Conservation (phyloP, 257 asterid species). For the Fraxinus excelsior region DNA sequence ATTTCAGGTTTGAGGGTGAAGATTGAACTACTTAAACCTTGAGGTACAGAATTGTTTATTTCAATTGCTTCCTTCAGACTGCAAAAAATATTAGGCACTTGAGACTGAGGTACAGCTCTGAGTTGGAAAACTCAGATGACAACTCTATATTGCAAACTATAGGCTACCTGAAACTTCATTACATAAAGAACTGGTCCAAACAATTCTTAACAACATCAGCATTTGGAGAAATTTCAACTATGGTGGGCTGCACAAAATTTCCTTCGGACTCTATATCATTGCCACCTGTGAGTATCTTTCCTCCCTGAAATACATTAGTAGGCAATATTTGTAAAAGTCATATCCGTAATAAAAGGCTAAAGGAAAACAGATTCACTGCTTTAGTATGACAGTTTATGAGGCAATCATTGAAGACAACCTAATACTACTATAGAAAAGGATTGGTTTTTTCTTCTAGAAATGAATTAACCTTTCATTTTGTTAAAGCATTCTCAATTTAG, state of each 20-base stretch:
- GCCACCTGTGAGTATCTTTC: slow-evolving; percentile 82
- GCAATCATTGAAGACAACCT: not conserved
- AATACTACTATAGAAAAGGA: not conserved
- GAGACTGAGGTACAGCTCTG: slow-evolving; percentile 12
- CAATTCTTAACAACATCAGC: slow-evolving; percentile 83
- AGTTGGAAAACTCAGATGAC: slow-evolving; percentile 6
- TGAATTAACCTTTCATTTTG: not conserved
- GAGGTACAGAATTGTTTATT: slow-evolving; percentile 95
- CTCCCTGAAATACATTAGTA: slow-evolving; percentile 61
- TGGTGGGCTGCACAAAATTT: slow-evolving; percentile 89
- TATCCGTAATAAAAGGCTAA: not conserved
- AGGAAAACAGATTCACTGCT: not conserved
- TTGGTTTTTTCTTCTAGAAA: not conserved
- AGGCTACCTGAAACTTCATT: slow-evolving; percentile 79
- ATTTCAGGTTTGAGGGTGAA: slow-evolving; percentile 79
- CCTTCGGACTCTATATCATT: slow-evolving; percentile 68
- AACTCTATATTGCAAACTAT: not conserved
- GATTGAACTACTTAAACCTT: slow-evolving; percentile 98
- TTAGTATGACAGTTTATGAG: not conserved
- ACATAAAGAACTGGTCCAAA: slow-evolving; percentile 96
- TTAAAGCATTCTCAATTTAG: not conserved
- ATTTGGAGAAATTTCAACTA: slow-evolving; percentile 73
- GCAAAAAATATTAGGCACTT: slow-evolving; percentile 31
- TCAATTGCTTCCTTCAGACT: slow-evolving; percentile 83
- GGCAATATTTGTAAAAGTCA: not conserved